Base-by-base conservation (phyloP, 768 basidiomycete genomes). In the Multifurca ochricompacta region DNA sequence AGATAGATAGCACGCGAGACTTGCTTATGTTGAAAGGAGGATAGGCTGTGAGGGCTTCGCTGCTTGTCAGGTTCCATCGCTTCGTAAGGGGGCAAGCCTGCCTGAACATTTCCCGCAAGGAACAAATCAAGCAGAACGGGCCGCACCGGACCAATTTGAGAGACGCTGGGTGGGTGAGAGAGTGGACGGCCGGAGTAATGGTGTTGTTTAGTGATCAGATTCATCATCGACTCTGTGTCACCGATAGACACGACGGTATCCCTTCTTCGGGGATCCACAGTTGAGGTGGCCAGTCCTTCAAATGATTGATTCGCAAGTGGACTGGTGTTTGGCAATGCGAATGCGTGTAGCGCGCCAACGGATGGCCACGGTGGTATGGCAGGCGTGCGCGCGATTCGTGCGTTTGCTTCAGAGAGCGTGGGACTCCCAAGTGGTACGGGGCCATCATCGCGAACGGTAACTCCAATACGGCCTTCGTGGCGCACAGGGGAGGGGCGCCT, bases 151-250 rank as follows among this genome's bases (percentile, higher is more conserved):
- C 25, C 40, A 4, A 48, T 47, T 6, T 44, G 46, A 18, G 57
- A 37, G 6, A 56, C 34, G 27, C 60, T 58, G 0, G 60, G 60
- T 6, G 60, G 60, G 4, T 40, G 60, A 31, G 60, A 58, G 6
- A 61, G 60, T 16, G 60, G 60, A 25, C 60, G 48, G 19, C 60
- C 60, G 3, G 60, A 54, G 28, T 61, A 61, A 18, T 61, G 60
- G 41, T 48, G 4, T 27, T 43, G 51, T n/a, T 28, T 23, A n/a
- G n/a, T 31, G n/a, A 25, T 19, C n/a, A 27, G 16, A 5, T 4
- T 40, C 48, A 10, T 21, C 13, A 21, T 32, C 13, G 53, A 59
- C 40, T 61, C 60, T 11, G 43, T 55, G 14, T 55, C 60, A 18
- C 35, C 57, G 3, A 58, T 32, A 11, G 59, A 59, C 51, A 59